These are phyloP conservation scores for Taphrina pruni DNA, from an alignment of 1,139 yeast species.

Conservation along the genomic window DNA sequence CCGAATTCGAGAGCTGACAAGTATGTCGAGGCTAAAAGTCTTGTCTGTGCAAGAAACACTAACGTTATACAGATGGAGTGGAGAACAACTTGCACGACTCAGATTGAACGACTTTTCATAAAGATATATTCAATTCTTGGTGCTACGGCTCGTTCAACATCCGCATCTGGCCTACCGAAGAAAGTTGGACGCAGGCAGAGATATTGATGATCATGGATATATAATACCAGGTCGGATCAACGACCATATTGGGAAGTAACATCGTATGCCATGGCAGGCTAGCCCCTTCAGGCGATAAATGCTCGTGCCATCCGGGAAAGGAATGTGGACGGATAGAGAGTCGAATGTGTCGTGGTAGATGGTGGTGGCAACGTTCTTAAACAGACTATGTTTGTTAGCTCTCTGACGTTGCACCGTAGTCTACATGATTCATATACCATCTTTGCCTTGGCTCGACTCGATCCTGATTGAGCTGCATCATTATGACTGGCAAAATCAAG, in stretches of 20 bases:
- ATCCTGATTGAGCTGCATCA: conserved; percentile 47
- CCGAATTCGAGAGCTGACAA: conserved; percentile 26
- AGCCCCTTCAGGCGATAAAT: background rate
- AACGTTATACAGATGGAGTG: conserved; percentile 17
- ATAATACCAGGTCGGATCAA: conserved; percentile 1
- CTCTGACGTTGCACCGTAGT: background rate
- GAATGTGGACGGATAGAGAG: background rate
- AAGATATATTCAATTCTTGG: conserved; percentile 6
- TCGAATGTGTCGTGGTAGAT: background rate
- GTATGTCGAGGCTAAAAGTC: conserved; percentile 1
- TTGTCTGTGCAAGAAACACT: background rate
- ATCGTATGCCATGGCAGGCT: background rate
- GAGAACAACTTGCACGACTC: conserved; percentile 40
- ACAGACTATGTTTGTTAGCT: conserved; percentile 16
- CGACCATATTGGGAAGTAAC: background rate
- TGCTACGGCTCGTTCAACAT: background rate
- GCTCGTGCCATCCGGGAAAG: background rate
- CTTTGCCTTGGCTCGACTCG: conserved; percentile 46
- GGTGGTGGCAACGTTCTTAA: background rate
- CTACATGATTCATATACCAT: conserved; percentile 22
- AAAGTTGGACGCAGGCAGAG: background rate
- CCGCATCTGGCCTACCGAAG: background rate
- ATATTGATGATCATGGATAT: conserved; percentile 1
- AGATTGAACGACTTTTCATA: conserved; percentile 6
- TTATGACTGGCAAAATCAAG: conserved; percentile 76